Evolutionary conservation across 2,329 filamentous ascomycete genomes (phyloP), one percentile per base, ranked within the genome.

Genomic region (Claviceps sorghi): DNA sequence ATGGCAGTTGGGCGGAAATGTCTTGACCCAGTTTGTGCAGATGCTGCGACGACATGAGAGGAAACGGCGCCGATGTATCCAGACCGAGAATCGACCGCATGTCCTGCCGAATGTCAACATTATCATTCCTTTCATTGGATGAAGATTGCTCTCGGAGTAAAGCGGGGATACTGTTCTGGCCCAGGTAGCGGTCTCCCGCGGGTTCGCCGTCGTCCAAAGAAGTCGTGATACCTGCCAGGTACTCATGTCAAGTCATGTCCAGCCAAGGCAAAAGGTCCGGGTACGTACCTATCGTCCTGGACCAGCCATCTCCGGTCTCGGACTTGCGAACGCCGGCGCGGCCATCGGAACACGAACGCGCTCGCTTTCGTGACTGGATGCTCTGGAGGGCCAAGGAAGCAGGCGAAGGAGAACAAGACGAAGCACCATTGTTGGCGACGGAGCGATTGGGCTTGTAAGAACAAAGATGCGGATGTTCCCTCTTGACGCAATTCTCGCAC

Each of bases 91-190:
- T 83, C 44, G 80, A 81, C 54, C 79, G 73, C 73, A 83, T 83
- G 64, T 83, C 80, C 58, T 76, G 74, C 50, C 80, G 76, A 50
- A 83, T 81, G 57, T 78, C 77, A 60, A 75, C 71, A 47, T 70
- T 73, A 51, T 76, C 71, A 52, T 71, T 72, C 53, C 74, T 72
- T 52, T 76, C 73, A 56, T 70, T 74, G 41, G 74, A 67, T 2
- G 75, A 74, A 2, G 76, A 74, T 60, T 82, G 80, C 60, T 83
- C 80, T 54, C 79, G 73, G 41, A 84, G 67, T 38, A 84, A 67
- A n/a, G 79, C 80, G 8, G 80, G 80, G 52, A 83, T 84, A 61
- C 79, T 83, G 64, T 84, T 84, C 60, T 83, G 78, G 30, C 80
- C 80, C 36, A 84, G 72, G 63, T 83, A 84, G 43, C 80, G 73